phyloP scores from a whole-genome alignment of 1,139 yeast species.

The Sugiyamaella paludigena region DNA sequence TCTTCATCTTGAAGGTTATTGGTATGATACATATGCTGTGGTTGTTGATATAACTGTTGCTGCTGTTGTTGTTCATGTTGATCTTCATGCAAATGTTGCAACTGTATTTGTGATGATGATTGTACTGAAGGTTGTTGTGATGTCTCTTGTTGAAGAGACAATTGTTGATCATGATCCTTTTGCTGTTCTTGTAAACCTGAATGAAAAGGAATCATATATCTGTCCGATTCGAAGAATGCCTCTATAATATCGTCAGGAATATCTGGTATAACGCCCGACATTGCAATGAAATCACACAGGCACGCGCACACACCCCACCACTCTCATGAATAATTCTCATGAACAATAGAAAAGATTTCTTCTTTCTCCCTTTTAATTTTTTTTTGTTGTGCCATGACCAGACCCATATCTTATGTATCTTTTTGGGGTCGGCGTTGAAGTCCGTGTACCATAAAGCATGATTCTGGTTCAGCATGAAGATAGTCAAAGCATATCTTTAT shows the following conservation, averaged over 20 bases:
- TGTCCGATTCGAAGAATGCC: constrained; percentile 12
- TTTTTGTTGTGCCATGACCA: no score
- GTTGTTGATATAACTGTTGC: no score
- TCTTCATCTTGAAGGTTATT: no score
- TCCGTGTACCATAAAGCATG: constrained; percentile 11
- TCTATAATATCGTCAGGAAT: constrained; percentile 13
- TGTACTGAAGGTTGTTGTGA: constrained; percentile 1
- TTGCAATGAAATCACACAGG: background rate
- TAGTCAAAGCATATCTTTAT: no score
- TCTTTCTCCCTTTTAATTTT: no score
- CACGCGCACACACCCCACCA: no score
- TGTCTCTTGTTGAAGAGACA: constrained; percentile 4
- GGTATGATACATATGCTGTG: no score
- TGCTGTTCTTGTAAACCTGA: constrained; percentile 1
- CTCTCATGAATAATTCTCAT: no score
- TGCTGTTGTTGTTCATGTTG: constrained; percentile 3
- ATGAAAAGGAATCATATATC: constrained; percentile 5
- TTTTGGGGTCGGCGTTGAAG: constrained; percentile 1
- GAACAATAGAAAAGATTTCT: no score
- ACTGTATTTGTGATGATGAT: background rate
- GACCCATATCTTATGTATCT: constrained; percentile 9
- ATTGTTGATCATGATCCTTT: constrained; percentile 5
- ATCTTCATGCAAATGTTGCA: background rate
- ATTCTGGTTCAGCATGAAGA: constrained; percentile 10
- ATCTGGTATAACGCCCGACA: constrained; percentile 10